Evolutionary conservation across 495 filamentous ascomycete genomes (phyloP).

Genomic region (Platismatia glauca): DNA sequence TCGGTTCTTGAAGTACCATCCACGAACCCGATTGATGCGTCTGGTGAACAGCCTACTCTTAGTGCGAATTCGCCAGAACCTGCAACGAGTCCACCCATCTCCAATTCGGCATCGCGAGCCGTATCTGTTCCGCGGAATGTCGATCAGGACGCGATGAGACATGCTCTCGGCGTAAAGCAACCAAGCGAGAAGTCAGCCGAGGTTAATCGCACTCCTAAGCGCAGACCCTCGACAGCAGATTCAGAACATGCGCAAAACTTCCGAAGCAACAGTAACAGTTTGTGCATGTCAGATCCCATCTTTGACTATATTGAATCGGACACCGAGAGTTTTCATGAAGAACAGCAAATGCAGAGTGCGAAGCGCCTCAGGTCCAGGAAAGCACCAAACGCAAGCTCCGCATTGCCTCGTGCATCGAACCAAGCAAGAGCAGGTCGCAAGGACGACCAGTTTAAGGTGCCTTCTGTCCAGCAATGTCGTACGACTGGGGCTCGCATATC

Average conservation of each 20-base stretch:
- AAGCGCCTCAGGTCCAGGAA: conserved; percentile 11
- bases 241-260: neutral
- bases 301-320: conserved; percentile 23
- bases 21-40: neutral
- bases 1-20: conserved; percentile 11
- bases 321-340: conserved; percentile 14
- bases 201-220: neutral
- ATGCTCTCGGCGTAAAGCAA: neutral
- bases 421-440: neutral
- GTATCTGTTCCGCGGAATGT: neutral
- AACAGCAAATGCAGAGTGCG: conserved; percentile 15
- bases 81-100: neutral
- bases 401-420: neutral
- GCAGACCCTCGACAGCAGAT: neutral
- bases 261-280: neutral
- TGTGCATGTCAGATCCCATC: neutral
- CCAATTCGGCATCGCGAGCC: neutral
- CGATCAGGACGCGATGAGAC: neutral
- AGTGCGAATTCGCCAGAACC: neutral
- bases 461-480: neutral
- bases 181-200: neutral
- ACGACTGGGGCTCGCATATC: neutral
- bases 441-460: neutral
- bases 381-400: neutral
- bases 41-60: neutral